Evolutionary conservation across 805 yeast species (phyloP), one percentile per base, ranked within the genome.

Genomic region (Pichia nakasei): DNA sequence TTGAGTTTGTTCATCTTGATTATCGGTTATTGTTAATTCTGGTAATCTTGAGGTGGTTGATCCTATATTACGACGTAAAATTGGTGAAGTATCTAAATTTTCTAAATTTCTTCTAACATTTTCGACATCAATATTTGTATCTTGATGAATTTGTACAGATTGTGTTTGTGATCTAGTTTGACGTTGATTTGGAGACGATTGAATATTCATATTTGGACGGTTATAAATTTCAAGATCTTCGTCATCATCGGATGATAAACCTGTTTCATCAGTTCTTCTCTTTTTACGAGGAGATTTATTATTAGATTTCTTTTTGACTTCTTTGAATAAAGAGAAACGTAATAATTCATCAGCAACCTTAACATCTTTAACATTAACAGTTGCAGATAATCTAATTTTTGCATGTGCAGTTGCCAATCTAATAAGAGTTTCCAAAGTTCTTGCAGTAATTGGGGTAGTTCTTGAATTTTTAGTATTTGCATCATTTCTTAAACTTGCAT

Each of bases 341-440:
- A 93, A 69, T 57, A 93, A 64, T 53, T 82, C 82, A 53, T 86
- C 91, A 5, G 98, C 98, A 33, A 85, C 82, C 50, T 70, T 66
- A 2, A 96, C 95, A 63, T 93, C 98, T 50, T 72, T 72, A 19
- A 73, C 72, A 27, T 81, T 86, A 17, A 93, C 82, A 2, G 76
- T 72, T 52, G 75, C 77, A 20, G 95, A 83, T 45, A 93, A 69
- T 53, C 97, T 75, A n/a, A 91, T 85, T 62, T 93, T 91, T 11
- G 97, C 97, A 64, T 93, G 97, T 0, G 98, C 97, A 1, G 97
- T 85, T 0, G 97, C 73, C 47, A 91, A 69, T 71, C 98, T 95
- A 61, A 91, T 91, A 52, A 91, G 70, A 0, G 98, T 91, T 65
- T 91, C 98, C 53, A 91, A 70, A 5, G 97, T 93, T 79, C 98